Percentiles rank a stretch among this genome's conserved stretches.
Conservation (phyloP, 2,329 filamentous ascomycete species). For the Mariannaea elegans region DNA sequence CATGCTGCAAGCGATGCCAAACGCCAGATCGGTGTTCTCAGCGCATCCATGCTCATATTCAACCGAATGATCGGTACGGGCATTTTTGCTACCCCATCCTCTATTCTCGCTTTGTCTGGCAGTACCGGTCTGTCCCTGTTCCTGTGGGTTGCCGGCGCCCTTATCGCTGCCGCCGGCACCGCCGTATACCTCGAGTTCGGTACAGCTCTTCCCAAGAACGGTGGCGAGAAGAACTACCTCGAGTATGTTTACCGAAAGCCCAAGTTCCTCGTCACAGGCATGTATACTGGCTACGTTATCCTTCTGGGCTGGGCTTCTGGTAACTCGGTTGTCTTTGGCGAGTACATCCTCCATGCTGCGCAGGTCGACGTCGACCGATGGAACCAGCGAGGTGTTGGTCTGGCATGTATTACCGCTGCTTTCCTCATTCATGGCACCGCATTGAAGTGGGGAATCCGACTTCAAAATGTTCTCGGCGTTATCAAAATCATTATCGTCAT, state of each 20-base stretch:
- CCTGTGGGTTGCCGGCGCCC: constrained; percentile 69
- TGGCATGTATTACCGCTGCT: constrained; percentile 72
- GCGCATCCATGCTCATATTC: constrained; percentile 68
- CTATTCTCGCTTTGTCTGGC: constrained; percentile 65
- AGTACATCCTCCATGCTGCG: constrained; percentile 74
- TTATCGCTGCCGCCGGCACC: constrained; percentile 69
- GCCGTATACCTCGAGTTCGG: constrained; percentile 74
- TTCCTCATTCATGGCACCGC: constrained; percentile 72
- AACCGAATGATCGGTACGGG: constrained; percentile 74
- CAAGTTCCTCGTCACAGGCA: constrained; percentile 66
- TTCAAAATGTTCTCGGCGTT: constrained; percentile 72
- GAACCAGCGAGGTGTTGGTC: constrained; percentile 72
- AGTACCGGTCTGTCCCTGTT: constrained; percentile 70
- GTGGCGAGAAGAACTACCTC: constrained; percentile 74
- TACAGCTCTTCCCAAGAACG: constrained; percentile 70
- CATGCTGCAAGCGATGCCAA: constrained; percentile 56
- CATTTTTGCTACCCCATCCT: constrained; percentile 71
- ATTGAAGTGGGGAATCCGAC: constrained; percentile 71
- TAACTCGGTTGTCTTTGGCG: constrained; percentile 75
- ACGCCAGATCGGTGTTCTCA: constrained; percentile 63
- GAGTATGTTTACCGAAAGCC: constrained; percentile 70
- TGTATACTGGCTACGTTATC: constrained; percentile 70
- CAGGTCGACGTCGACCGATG: constrained; percentile 69
- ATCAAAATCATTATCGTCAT: constrained; percentile 74
- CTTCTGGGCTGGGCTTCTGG: constrained; percentile 72